Evolutionary conservation across 1,284 basidiomycete genomes (phyloP).

Genomic region (Microstroma glucosiphilum): DNA sequence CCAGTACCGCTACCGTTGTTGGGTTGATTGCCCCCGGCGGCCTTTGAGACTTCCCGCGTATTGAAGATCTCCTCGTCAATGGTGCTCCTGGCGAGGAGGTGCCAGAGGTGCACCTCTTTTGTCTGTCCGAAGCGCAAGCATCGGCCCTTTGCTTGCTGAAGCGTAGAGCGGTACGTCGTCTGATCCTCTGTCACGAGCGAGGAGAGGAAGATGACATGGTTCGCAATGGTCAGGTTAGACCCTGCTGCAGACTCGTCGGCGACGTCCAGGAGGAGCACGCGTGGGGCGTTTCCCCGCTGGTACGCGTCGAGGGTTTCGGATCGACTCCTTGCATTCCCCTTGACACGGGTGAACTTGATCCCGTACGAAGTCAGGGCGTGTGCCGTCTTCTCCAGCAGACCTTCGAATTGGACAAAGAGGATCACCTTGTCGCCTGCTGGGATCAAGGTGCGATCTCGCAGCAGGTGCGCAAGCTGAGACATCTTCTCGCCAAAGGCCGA

Average conservation of each 20-base stretch:
- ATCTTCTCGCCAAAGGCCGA: conserved; percentile 77
- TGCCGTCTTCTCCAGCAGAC: conserved; percentile 80
- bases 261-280: conserved; percentile 79
- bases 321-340: conserved; percentile 60
- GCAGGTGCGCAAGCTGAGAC: conserved; percentile 72
- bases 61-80: conserved; percentile 34
- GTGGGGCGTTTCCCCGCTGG: conserved; percentile 60
- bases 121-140: conserved; percentile 32
- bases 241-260: conserved; percentile 91
- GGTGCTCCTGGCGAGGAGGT: conserved; percentile 25
- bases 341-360: conserved; percentile 73
- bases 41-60: conserved; percentile 17
- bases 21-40: no score
- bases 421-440: conserved; percentile 73
- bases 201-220: conserved; percentile 89
- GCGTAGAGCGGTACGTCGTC: conserved; percentile 33
- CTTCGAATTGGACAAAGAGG: conserved; percentile 88
- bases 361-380: conserved; percentile 69
- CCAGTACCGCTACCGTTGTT: not conserved
- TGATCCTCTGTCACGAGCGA: conserved; percentile 71
- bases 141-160: conserved; percentile 35
- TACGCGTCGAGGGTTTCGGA: conserved; percentile 55
- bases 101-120: conserved; percentile 33
- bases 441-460: conserved; percentile 62
- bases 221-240: conserved; percentile 83